A percentile compares a stretch with the other conserved stretches of the same genome.
Conservation (phyloP, 2,329 filamentous ascomycete species). For the Cladophialophora carrionii region DNA sequence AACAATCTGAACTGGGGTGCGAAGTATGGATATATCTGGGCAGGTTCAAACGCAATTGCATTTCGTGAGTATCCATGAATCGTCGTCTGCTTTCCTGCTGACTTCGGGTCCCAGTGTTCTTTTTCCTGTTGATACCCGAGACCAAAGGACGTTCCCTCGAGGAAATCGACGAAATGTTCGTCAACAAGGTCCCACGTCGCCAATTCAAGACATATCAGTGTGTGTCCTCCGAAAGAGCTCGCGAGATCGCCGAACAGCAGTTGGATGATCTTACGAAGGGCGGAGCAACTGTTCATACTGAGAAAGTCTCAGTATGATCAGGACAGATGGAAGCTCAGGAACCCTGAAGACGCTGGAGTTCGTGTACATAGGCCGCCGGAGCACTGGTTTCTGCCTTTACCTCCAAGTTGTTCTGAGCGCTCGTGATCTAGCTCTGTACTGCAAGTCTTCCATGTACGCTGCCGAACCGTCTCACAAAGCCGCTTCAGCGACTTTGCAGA, state of each 20-base stretch:
- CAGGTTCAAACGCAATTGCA: slow-evolving; percentile 46
- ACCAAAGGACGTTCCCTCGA: slow-evolving; percentile 38
- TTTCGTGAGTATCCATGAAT: slow-evolving; percentile 41
- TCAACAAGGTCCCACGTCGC: slow-evolving; percentile 27
- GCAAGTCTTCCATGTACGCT: not conserved
- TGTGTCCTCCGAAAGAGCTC: slow-evolving; percentile 24
- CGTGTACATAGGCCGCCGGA: not conserved
- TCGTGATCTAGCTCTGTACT: not conserved
- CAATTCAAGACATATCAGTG: slow-evolving; percentile 29
- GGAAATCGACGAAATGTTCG: slow-evolving; percentile 42
- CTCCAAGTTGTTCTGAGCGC: not conserved
- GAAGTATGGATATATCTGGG: slow-evolving; percentile 57
- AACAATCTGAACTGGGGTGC: slow-evolving; percentile 50
- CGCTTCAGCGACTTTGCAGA: not conserved
- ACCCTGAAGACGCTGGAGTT: not conserved
- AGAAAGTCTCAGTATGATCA: slow-evolving; percentile 6
- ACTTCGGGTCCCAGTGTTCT: slow-evolving; percentile 10
- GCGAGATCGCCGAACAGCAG: slow-evolving; percentile 21
- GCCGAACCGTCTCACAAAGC: not conserved
- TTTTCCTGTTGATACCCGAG: slow-evolving; percentile 39
- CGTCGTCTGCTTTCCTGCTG: not conserved
- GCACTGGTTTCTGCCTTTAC: not conserved
- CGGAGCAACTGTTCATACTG: slow-evolving; percentile 5
- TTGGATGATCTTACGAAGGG: slow-evolving; percentile 11
- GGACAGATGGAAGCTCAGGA: not conserved